Percentiles rank a stretch among this genome's conserved stretches.
phyloP scores from a whole-genome alignment of 306 rosid species.

The Corylus heterophylla region DNA sequence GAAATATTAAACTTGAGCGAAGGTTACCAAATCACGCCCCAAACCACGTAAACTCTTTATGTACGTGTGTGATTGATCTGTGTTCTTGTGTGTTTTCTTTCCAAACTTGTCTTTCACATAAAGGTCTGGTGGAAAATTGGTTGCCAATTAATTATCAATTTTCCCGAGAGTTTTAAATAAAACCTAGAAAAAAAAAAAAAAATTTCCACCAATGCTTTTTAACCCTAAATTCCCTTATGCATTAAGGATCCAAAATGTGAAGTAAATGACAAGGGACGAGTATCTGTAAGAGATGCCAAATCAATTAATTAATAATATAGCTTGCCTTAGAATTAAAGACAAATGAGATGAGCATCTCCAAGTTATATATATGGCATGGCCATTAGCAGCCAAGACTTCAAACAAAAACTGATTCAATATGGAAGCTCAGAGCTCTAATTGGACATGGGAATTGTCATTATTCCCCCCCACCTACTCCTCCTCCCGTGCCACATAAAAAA shows the following conservation, averaged over 20 bases:
- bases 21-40: no score
- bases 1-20: no score
- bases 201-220: slow-evolving; percentile 5
- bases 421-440: background rate
- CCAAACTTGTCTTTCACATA: no score
- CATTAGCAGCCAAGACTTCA: background rate
- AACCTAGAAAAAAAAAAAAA: background rate
- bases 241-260: background rate
- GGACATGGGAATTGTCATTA: slow-evolving; percentile 22
- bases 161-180: background rate
- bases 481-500: background rate
- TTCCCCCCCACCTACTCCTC: slow-evolving; percentile 27
- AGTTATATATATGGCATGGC: background rate
- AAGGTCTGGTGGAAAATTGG: no score
- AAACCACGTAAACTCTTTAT: no score
- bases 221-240: background rate
- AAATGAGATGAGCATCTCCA: no score
- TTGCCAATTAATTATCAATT: no score
- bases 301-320: background rate
- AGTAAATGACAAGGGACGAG: slow-evolving; percentile 6
- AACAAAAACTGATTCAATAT: slow-evolving; percentile 3
- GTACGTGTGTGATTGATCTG: no score
- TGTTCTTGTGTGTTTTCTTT: no score
- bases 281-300: background rate
- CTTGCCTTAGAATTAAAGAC: no score